A percentile compares a stretch with the other conserved stretches of the same genome.
phyloP scores from a whole-genome alignment of 208 protist species.

The Vickermania spadyakhi region DNA sequence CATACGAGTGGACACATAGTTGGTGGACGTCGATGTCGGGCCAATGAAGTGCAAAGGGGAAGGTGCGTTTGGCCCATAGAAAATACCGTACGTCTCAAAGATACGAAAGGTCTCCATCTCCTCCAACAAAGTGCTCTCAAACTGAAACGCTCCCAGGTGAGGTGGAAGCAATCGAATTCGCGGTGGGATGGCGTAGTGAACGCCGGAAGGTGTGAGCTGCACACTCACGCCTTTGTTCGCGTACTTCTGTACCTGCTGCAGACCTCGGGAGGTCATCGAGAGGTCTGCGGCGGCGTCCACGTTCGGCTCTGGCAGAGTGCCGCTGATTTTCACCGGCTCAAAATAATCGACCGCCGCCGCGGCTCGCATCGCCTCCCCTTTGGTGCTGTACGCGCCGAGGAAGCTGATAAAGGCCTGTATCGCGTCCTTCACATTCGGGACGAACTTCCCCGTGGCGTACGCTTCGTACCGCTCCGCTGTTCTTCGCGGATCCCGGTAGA shows the following conservation, averaged over 20 bases:
- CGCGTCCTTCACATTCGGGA: slow-evolving; percentile 74
- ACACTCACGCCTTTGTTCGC: background rate
- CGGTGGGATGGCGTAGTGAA: slow-evolving; percentile 23
- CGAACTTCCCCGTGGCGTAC: slow-evolving; percentile 73
- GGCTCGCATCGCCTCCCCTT: slow-evolving; percentile 15
- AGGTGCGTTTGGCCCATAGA: slow-evolving; percentile 43
- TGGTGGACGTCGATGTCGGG: slow-evolving; percentile 44
- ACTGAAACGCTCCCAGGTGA: slow-evolving; percentile 53
- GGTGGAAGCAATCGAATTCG: slow-evolving; percentile 56
- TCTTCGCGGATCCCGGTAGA: slow-evolving; percentile 45
- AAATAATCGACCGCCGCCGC: slow-evolving; percentile 29
- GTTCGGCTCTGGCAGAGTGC: slow-evolving; percentile 18
- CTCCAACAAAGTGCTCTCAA: slow-evolving; percentile 70
- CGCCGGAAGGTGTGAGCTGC: background rate
- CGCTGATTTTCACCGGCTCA: slow-evolving; percentile 15
- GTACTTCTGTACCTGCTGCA: no score
- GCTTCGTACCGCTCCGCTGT: slow-evolving; percentile 45
- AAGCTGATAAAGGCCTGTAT: slow-evolving; percentile 72
- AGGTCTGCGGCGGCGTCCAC: slow-evolving; percentile 10
- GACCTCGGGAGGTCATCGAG: slow-evolving; percentile 10
- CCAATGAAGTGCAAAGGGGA: slow-evolving; percentile 54
- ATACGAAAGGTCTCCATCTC: slow-evolving; percentile 44
- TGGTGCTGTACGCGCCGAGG: slow-evolving; percentile 32
- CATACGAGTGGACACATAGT: slow-evolving; percentile 42
- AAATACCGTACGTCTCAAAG: slow-evolving; percentile 66